Percentiles rank a stretch among this genome's conserved stretches.
Conservation (phyloP, 495 filamentous ascomycete species). For the Letharia columbiana region DNA sequence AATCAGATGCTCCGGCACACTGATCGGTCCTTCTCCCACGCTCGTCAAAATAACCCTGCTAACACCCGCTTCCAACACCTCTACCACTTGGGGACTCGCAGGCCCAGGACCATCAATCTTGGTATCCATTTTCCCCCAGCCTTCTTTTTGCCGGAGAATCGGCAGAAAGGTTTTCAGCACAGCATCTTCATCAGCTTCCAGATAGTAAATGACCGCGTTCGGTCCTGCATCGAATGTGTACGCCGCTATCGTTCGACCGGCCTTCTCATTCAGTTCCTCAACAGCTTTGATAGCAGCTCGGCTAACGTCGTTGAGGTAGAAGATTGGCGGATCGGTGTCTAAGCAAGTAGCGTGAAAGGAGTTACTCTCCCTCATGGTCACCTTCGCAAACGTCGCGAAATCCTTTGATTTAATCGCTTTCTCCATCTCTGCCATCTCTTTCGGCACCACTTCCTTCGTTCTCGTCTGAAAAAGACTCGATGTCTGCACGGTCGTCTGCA, state of each 20-base stretch:
- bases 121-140: slow-evolving; percentile 33
- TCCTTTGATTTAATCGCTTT: slow-evolving; percentile 65
- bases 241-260: slow-evolving; percentile 67
- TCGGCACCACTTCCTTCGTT: slow-evolving; percentile 64
- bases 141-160: slow-evolving; percentile 36
- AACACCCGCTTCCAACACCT: slow-evolving; percentile 63
- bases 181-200: slow-evolving; percentile 60
- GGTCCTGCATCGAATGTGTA: slow-evolving; percentile 98
- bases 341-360: slow-evolving; percentile 90
- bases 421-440: slow-evolving; percentile 80
- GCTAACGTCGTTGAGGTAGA: slow-evolving; percentile 93
- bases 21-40: slow-evolving; percentile 83
- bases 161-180: slow-evolving; percentile 64
- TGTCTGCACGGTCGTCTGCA: slow-evolving; percentile 91
- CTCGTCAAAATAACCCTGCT: slow-evolving; percentile 82
- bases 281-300: slow-evolving; percentile 78
- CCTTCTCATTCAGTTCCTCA: slow-evolving; percentile 67
- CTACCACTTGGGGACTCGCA: slow-evolving; percentile 34
- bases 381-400: slow-evolving; percentile 77
- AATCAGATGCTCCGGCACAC: slow-evolving; percentile 68
- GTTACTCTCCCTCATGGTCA: slow-evolving; percentile 95
- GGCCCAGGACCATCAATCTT: slow-evolving; percentile 39
- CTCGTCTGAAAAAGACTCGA: slow-evolving; percentile 72
- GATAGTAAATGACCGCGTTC: slow-evolving; percentile 92
- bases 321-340: slow-evolving; percentile 93